Conservation (phyloP, 2,329 filamentous ascomycete species). For the Simplicillium sp. region DNA sequence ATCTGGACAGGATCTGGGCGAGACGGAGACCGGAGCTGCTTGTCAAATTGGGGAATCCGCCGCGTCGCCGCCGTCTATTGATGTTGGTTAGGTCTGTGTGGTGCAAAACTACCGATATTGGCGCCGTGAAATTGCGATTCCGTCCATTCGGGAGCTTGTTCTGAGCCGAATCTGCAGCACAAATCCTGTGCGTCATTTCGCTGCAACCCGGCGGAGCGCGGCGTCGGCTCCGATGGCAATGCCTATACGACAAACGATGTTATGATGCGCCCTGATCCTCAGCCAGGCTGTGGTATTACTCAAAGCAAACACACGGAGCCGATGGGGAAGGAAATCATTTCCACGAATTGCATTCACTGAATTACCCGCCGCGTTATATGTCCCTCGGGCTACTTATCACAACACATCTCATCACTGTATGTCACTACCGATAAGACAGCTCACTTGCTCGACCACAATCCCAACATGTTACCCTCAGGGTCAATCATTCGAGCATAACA, state of each 20-base stretch:
- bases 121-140: too few relatives aligned
- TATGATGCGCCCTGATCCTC: neutral
- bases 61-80: too few relatives aligned
- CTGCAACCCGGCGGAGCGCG: too few relatives aligned
- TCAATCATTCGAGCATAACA: slow-evolving; percentile 25
- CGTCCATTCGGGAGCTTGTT: too few relatives aligned
- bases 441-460: slow-evolving; percentile 17
- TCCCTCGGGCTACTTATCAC: neutral
- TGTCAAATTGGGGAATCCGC: too few relatives aligned
- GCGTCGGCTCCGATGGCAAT: too few relatives aligned
- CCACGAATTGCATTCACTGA: neutral
- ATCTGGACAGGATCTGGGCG: too few relatives aligned
- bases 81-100: too few relatives aligned
- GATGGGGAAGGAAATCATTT: neutral
- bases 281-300: neutral
- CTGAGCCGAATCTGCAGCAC: too few relatives aligned
- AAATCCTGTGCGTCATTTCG: too few relatives aligned
- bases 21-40: too few relatives aligned
- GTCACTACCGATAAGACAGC: neutral
- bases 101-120: too few relatives aligned
- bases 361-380: neutral
- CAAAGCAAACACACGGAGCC: neutral
- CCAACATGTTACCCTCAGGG: slow-evolving; percentile 27
- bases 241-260: neutral
- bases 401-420: neutral